These are phyloP conservation scores for Stylosanthes scabra DNA, from an alignment of 331 rosid species.

Conservation along the genomic window DNA sequence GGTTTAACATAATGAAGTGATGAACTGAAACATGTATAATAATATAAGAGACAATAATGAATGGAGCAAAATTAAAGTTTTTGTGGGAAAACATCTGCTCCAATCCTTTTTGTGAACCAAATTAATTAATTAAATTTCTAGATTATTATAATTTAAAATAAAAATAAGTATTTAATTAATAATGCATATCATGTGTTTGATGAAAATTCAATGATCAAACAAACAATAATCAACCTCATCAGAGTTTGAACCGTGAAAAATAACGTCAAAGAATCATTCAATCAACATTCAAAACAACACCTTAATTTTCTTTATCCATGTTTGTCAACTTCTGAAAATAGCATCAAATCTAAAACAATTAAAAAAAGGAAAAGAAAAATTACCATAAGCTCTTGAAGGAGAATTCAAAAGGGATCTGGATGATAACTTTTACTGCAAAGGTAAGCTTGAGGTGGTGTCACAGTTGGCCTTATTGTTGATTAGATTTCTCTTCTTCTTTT, in stretches of 20 bases:
- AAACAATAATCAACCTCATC: constrained; percentile 7
- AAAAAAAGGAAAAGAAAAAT: constrained; percentile 29
- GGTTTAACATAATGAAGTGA: constrained; percentile 39
- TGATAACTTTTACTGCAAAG: constrained; percentile 45
- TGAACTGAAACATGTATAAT: constrained; percentile 13
- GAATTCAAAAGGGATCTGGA: constrained; percentile 24
- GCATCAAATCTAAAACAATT: constrained; percentile 11
- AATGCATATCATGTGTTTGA: constrained; percentile 4
- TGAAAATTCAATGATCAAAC: constrained; percentile 24
- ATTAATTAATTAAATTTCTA: too few relatives aligned
- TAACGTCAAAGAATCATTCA: constrained; percentile 5
- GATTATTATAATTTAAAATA: too few relatives aligned
- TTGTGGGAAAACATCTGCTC: too few relatives aligned
- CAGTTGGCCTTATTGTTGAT: constrained; percentile 46
- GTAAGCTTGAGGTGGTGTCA: constrained; percentile 52
- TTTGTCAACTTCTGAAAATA: constrained; percentile 1
- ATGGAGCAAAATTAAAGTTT: background rate
- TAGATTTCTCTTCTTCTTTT: constrained; percentile 79
- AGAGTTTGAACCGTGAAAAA: background rate
- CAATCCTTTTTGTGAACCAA: too few relatives aligned
- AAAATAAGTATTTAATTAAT: too few relatives aligned
- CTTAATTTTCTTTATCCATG: constrained; percentile 22
- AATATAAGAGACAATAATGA: background rate
- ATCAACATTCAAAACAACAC: background rate
- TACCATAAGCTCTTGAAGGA: constrained; percentile 46